phyloP scores from a whole-genome alignment of 192 early-diverging fungal species.

The Coemansia sp. region DNA sequence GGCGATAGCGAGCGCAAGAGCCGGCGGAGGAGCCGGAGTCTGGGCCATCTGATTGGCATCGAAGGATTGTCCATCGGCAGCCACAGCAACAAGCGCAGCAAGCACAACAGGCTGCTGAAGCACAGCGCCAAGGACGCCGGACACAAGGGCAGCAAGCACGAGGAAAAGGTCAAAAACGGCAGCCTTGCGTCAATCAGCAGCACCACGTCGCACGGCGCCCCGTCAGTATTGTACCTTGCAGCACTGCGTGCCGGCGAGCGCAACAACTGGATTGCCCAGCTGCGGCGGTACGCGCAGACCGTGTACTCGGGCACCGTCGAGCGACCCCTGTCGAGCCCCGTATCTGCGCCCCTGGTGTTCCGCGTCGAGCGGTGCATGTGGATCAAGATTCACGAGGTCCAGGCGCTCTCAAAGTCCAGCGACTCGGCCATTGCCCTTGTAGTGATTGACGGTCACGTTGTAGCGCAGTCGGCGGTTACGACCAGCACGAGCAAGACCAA shows the following conservation, averaged over 20 bases:
- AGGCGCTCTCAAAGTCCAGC: constrained; percentile 11
- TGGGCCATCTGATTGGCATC: constrained; percentile 11
- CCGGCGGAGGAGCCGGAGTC: constrained; percentile 14
- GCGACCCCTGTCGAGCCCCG: background rate
- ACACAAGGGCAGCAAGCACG: background rate
- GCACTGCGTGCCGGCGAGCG: constrained; percentile 31
- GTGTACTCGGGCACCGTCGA: constrained; percentile 11
- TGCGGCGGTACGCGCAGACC: constrained; percentile 21
- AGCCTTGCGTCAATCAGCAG: background rate
- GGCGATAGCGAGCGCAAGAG: background rate
- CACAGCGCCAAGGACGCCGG: background rate
- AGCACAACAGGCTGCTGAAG: background rate
- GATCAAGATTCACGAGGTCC: constrained; percentile 34
- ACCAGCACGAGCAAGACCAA: background rate
- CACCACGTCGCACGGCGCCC: background rate
- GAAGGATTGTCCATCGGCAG: constrained; percentile 3
- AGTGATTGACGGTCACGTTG: constrained; percentile 25
- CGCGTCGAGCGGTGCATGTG: constrained; percentile 44
- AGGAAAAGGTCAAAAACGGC: background rate
- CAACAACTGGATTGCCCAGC: constrained; percentile 40
- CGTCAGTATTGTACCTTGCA: constrained; percentile 30
- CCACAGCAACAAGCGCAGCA: constrained; percentile 9
- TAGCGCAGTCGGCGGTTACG: constrained; percentile 25
- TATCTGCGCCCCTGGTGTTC: constrained; percentile 11
- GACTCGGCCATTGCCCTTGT: constrained; percentile 16